Percentiles rank a stretch among this genome's conserved stretches.
These are phyloP conservation scores for Juncus inflexus DNA, from an alignment of 176 grass and related monocot genomes.

Conservation along the genomic window DNA sequence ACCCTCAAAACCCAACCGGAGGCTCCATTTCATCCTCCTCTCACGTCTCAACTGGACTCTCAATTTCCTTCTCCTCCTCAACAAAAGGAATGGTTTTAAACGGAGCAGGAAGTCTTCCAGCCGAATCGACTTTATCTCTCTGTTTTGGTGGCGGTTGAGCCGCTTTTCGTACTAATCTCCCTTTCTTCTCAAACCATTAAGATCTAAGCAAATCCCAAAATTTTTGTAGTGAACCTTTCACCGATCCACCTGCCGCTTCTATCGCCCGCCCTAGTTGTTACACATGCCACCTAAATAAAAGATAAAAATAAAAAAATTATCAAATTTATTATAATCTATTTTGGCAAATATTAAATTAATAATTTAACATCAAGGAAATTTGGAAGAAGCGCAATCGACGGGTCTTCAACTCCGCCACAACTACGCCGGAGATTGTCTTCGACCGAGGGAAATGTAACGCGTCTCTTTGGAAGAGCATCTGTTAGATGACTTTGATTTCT, in stretches of 20 bases:
- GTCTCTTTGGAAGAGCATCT: too few relatives aligned
- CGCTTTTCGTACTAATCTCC: conserved; percentile 59
- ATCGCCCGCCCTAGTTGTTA: conserved; percentile 65
- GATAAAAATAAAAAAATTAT: neutral
- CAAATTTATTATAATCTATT: neutral
- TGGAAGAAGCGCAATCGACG: too few relatives aligned
- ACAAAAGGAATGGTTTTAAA: conserved; percentile 33
- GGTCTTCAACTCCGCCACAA: too few relatives aligned
- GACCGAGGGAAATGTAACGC: too few relatives aligned
- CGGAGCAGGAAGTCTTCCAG: conserved; percentile 71
- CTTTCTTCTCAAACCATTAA: conserved; percentile 91
- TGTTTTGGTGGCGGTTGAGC: conserved; percentile 93
- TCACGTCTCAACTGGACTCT: too few relatives aligned
- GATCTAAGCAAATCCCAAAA: conserved; percentile 81
- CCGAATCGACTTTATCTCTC: conserved; percentile 64
- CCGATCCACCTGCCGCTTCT: conserved; percentile 77
- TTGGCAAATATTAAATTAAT: neutral
- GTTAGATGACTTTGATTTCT: too few relatives aligned
- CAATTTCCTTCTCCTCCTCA: too few relatives aligned
- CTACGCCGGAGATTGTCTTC: too few relatives aligned
- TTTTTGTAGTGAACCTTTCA: conserved; percentile 88
- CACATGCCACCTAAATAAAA: conserved; percentile 39
- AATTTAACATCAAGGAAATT: too few relatives aligned
- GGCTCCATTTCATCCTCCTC: too few relatives aligned
- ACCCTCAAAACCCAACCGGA: too few relatives aligned